A percentile compares a stretch with the other conserved stretches of the same genome.
Evolutionary conservation across 805 yeast species (phyloP).

Genomic region (Cyberlindnera samutprakarnensis): DNA sequence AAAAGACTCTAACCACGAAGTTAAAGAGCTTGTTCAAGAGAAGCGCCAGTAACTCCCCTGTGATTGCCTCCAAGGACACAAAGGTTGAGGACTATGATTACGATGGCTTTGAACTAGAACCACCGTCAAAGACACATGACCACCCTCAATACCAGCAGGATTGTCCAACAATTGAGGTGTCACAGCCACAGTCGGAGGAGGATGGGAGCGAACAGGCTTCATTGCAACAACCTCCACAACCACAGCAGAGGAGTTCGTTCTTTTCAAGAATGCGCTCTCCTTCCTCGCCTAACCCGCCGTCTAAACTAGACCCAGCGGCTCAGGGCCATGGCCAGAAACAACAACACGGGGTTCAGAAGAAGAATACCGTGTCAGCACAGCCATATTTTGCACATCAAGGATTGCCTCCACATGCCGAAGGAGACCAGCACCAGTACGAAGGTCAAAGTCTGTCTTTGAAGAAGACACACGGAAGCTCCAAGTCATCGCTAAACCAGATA

Average conservation of each 20-base stretch:
- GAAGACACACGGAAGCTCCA: slow-evolving; percentile 14
- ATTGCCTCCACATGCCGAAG: slow-evolving; percentile 41
- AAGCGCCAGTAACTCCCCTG: slow-evolving; percentile 14
- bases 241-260: slow-evolving; percentile 9
- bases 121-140: slow-evolving; percentile 12
- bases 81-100: slow-evolving; percentile 1
- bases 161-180: slow-evolving; percentile 6
- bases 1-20: slow-evolving; percentile 14
- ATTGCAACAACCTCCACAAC: slow-evolving; percentile 3
- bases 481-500: slow-evolving; percentile 25
- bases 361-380: slow-evolving; percentile 25
- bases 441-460: slow-evolving; percentile 21
- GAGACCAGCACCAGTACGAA: slow-evolving; percentile 5
- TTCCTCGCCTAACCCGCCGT: slow-evolving; percentile 23
- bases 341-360: slow-evolving; percentile 1
- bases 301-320: not conserved
- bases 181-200: slow-evolving; percentile 1
- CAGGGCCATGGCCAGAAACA: not conserved
- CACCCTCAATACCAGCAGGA: slow-evolving; percentile 5
- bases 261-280: slow-evolving; percentile 28
- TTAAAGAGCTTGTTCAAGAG: slow-evolving; percentile 18
- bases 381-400: slow-evolving; percentile 55
- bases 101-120: slow-evolving; percentile 10
- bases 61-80: slow-evolving; percentile 6
- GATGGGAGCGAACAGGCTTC: slow-evolving; percentile 6